phyloP scores from a whole-genome alignment of 768 basidiomycete species.

The Phylloporus sp. region DNA sequence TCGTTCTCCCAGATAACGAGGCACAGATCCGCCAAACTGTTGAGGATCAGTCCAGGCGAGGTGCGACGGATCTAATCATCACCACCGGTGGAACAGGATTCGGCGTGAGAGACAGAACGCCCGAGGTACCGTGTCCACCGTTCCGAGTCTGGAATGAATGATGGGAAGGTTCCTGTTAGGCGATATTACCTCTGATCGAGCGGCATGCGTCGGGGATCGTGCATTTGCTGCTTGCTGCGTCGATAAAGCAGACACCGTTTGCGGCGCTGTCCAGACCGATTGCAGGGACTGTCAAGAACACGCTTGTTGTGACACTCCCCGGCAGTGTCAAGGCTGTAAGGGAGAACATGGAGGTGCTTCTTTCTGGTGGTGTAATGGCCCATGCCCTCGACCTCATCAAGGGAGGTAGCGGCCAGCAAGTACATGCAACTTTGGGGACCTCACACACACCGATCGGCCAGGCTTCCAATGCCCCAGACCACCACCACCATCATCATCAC shows the following conservation, averaged over 20 bases:
- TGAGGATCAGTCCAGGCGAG: slow-evolving; percentile 39
- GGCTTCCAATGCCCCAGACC: slow-evolving; percentile 19
- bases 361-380: slow-evolving; percentile 51
- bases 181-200: slow-evolving; percentile 58
- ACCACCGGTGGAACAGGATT: slow-evolving; percentile 90
- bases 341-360: slow-evolving; percentile 65
- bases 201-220: slow-evolving; percentile 68
- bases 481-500: slow-evolving; percentile 32
- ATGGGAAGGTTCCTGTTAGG: slow-evolving; percentile 32
- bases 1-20: slow-evolving; percentile 66
- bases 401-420: slow-evolving; percentile 57
- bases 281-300: slow-evolving; percentile 63
- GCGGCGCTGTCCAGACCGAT: slow-evolving; percentile 82
- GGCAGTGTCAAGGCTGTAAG: slow-evolving; percentile 83
- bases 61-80: slow-evolving; percentile 65
- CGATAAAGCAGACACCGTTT: slow-evolving; percentile 68
- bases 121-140: slow-evolving; percentile 52
- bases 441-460: slow-evolving; percentile 14
- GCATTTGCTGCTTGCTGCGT: slow-evolving; percentile 63
- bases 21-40: slow-evolving; percentile 45
- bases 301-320: slow-evolving; percentile 74
- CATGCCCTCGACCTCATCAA: slow-evolving; percentile 71
- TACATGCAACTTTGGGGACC: slow-evolving; percentile 50
- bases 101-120: slow-evolving; percentile 73
- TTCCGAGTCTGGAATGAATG: not conserved